phyloP scores from a whole-genome alignment of 2,329 filamentous ascomycete genomes.

The Aspergillus pseudoterreus region DNA sequence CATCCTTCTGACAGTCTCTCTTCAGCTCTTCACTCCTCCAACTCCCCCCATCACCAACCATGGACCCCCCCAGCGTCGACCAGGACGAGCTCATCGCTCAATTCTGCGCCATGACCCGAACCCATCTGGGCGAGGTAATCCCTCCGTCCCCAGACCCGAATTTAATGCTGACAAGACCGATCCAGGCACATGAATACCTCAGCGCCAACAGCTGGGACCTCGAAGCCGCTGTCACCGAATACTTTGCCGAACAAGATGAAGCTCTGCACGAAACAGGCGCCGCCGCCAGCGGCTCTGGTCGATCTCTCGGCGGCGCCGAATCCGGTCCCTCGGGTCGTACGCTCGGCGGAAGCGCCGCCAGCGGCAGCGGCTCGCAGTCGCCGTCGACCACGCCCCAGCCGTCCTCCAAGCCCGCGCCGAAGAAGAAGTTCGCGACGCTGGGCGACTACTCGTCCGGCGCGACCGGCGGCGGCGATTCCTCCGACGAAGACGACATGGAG shows the following conservation, averaged over 20 bases:
- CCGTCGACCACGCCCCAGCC: constrained; percentile 28
- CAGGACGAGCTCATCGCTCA: constrained; percentile 47
- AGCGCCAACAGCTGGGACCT: constrained; percentile 64
- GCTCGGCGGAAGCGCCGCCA: constrained; percentile 27
- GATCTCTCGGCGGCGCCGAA: constrained; percentile 22
- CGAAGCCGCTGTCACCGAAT: constrained; percentile 58
- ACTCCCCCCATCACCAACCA: constrained; percentile 15
- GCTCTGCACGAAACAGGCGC: constrained; percentile 30
- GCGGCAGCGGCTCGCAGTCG: constrained; percentile 22
- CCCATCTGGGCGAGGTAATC: constrained; percentile 47
- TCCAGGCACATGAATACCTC: constrained; percentile 65
- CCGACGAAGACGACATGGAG: constrained; percentile 52
- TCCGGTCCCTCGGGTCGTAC: constrained; percentile 26
- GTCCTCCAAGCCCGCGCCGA: constrained; percentile 28
- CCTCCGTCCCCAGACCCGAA: neutral
- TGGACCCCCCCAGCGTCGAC: constrained; percentile 33
- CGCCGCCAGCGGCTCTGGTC: constrained; percentile 14
- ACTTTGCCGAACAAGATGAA: constrained; percentile 51
- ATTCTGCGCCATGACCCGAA: constrained; percentile 57
- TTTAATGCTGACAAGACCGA: neutral
- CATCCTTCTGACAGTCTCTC: neutral
- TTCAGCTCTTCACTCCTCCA: neutral
- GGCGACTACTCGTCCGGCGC: constrained; percentile 40
- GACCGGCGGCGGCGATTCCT: constrained; percentile 37
- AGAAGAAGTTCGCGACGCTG: constrained; percentile 48